Base-by-base conservation (phyloP, 2,329 filamentous ascomycete species). In the Fusarium neocosmosporiellum region DNA sequence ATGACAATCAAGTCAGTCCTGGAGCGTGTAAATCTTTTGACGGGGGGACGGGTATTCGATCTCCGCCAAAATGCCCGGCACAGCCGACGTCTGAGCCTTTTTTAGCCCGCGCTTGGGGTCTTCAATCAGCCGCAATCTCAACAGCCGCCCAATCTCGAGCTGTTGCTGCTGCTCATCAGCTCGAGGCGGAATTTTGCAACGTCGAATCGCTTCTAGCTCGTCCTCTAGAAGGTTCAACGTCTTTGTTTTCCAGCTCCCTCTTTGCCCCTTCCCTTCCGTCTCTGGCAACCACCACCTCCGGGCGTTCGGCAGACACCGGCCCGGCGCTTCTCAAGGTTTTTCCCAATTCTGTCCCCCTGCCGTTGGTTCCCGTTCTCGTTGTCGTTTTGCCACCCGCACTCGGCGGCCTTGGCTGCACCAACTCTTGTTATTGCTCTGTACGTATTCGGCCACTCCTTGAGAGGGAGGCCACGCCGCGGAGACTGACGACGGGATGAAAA, bases 361-460 rank as follows among this genome's bases (percentile, higher is more conserved):
- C 65, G 71, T 71, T 73, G 58, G 60, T 65, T 73, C 48, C 71
- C 71, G 61, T 59, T 59, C 46, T 53, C 62, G 58, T 65, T 59
- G 24, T 71, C 24, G 16, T 55, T 69, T 73, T 66, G 71, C 71
- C 71, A 73, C 71, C 53, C 50, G 29, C 66, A 66, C 61, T 69
- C 48, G 55, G 65, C 57, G 46, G 54, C 18, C 67, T 73, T 73
- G 71, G 71, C 71, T 31, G 62, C 62, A 33, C 57, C 24, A 39
- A 58, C 41, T 29, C 13, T 57, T 73, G 55, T 58, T 73, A 67
- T 73, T 73, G 61, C 55, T 57, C 24, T 36, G 43, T 33, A 34
- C 29, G 59, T 61, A 50, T 37, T 31, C 48, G 59, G 43, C 24
- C 59, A 39, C 22, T 61, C 41, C 24, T 29, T 33, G 24, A 18